These are phyloP conservation scores for Chaetomium fimeti DNA, from an alignment of 495 filamentous ascomycete genomes.

Conservation along the genomic window DNA sequence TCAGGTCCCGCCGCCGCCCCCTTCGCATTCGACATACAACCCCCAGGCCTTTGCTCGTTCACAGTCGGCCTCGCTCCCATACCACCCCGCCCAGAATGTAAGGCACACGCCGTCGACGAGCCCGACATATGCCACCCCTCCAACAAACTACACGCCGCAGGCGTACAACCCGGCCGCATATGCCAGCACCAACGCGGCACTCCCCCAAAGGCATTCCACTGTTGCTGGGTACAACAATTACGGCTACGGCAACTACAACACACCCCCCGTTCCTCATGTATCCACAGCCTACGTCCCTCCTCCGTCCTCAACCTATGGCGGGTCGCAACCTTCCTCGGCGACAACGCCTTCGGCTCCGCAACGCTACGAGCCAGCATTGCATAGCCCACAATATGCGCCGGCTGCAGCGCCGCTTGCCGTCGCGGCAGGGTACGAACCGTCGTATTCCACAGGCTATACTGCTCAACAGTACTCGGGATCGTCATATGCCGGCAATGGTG, in stretches of 20 bases:
- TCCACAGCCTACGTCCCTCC: constrained; percentile 39
- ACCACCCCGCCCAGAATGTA: constrained; percentile 40
- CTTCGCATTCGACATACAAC: constrained; percentile 67
- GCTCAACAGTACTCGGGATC: constrained; percentile 30
- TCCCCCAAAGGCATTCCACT: constrained; percentile 47
- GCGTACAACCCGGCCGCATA: constrained; percentile 54
- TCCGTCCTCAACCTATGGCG: constrained; percentile 32
- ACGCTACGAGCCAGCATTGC: constrained; percentile 39
- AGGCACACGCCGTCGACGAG: constrained; percentile 38
- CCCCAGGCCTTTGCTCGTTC: constrained; percentile 74
- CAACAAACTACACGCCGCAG: constrained; percentile 42
- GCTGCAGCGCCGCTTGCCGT: constrained; percentile 23
- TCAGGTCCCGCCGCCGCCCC: constrained; percentile 47
- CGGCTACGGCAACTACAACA: constrained; percentile 42
- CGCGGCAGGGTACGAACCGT: constrained; percentile 33
- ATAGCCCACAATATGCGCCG: constrained; percentile 38
- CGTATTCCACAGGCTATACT: constrained; percentile 29
- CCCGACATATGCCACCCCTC: constrained; percentile 34
- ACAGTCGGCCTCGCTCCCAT: constrained; percentile 53
- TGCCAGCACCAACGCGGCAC: constrained; percentile 35
- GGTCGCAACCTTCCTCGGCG: constrained; percentile 33
- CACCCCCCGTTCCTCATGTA: constrained; percentile 37
- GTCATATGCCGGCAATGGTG: constrained; percentile 37
- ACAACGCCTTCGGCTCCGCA: constrained; percentile 35
- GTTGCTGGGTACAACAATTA: constrained; percentile 41